A percentile compares a stretch with the other conserved stretches of the same genome.
phyloP scores from a whole-genome alignment of 768 basidiomycete genomes.

The Ramaria rubella region DNA sequence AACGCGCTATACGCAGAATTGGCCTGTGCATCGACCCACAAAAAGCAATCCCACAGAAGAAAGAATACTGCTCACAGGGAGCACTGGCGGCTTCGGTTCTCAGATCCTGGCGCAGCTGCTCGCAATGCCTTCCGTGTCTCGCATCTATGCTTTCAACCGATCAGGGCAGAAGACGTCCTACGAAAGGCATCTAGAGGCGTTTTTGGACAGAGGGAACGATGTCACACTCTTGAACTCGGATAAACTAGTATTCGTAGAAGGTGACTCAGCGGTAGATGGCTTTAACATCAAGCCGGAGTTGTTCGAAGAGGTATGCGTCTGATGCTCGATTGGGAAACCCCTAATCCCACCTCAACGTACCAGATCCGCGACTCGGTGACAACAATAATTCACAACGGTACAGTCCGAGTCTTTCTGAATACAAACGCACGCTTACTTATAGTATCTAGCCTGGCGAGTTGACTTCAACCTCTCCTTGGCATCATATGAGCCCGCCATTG shows the following conservation, averaged over 20 bases:
- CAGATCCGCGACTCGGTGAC: conserved; percentile 9
- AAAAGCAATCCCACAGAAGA: conserved; percentile 4
- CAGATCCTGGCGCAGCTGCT: conserved; percentile 9
- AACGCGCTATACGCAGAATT: conserved; percentile 3
- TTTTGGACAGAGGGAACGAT: conserved; percentile 30
- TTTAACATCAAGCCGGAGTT: conserved; percentile 3
- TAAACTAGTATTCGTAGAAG: conserved; percentile 33
- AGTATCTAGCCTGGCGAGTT: too few relatives aligned
- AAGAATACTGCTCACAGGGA: conserved; percentile 10
- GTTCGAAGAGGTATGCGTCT: conserved; percentile 11
- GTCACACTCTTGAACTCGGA: conserved; percentile 19
- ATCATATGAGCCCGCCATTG: conserved; percentile 25
- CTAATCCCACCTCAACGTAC: neutral
- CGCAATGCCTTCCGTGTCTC: neutral
- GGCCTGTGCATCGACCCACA: neutral
- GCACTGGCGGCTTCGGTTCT: conserved; percentile 12
- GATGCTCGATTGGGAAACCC: conserved; percentile 1
- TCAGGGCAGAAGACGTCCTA: too few relatives aligned
- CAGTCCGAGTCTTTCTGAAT: too few relatives aligned
- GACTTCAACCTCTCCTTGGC: conserved; percentile 23
- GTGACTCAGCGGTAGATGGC: conserved; percentile 14
- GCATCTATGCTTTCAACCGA: conserved; percentile 12
- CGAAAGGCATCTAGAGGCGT: conserved; percentile 21
- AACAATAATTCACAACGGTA: conserved; percentile 12
- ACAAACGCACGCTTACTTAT: too few relatives aligned